These are phyloP conservation scores for Exophiala calicioides DNA, from an alignment of 2,329 filamentous ascomycete genomes.

Conservation along the genomic window DNA sequence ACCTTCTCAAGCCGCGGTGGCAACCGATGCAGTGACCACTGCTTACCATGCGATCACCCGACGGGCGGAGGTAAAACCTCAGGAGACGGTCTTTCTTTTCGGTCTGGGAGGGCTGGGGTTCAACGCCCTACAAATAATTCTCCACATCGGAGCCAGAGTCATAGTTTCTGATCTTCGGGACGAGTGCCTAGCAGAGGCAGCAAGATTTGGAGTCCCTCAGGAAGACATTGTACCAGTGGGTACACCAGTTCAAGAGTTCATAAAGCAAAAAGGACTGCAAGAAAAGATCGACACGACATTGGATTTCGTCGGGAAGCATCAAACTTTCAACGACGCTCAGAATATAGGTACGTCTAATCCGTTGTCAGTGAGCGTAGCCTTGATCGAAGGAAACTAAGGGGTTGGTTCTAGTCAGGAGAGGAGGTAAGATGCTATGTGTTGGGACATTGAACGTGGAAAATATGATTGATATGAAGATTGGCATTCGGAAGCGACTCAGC, in stretches of 20 bases:
- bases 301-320: conserved; percentile 40
- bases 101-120: conserved; percentile 46
- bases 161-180: conserved; percentile 40
- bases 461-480: conserved; percentile 47
- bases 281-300: conserved; percentile 35
- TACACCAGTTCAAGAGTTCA: conserved; percentile 34
- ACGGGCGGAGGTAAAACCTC: conserved; percentile 38
- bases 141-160: conserved; percentile 51
- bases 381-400: not conserved
- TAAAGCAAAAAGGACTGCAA: conserved; percentile 30
- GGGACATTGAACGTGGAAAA: conserved; percentile 45
- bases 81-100: conserved; percentile 44
- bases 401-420: conserved; percentile 36
- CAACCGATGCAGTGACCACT: conserved; percentile 46
- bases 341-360: conserved; percentile 8
- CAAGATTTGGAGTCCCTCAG: conserved; percentile 35
- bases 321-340: conserved; percentile 43
- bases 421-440: conserved; percentile 40
- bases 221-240: conserved; percentile 37
- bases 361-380: not conserved
- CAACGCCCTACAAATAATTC: conserved; percentile 46
- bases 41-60: conserved; percentile 44
- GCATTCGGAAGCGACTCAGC: conserved; percentile 45
- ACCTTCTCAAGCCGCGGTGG: conserved; percentile 45
- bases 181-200: conserved; percentile 34